These are phyloP conservation scores for Canna indica DNA, from an alignment of 176 grass and related monocot genomes.

Conservation along the genomic window DNA sequence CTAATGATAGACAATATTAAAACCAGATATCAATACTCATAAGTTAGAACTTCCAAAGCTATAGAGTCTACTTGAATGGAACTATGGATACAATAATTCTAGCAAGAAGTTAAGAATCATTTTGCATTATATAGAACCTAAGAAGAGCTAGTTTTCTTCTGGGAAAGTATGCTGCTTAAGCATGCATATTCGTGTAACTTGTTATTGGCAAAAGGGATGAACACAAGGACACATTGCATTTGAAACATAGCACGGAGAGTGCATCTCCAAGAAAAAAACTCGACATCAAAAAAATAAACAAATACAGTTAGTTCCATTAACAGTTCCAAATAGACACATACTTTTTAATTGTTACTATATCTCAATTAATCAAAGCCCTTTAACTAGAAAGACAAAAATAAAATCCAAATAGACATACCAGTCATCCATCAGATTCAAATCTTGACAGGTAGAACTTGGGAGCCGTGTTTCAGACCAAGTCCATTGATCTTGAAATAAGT, in stretches of 20 bases:
- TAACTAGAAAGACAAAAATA: background rate
- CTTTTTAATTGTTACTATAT: background rate
- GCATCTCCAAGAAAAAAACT: background rate
- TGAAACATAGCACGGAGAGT: background rate
- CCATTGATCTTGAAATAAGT: slow-evolving; percentile 41
- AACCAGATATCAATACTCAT: slow-evolving; percentile 12
- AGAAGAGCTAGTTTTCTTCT: background rate
- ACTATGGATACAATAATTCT: background rate
- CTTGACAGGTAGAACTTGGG: slow-evolving; percentile 36
- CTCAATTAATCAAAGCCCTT: background rate
- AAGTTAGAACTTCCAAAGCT: background rate
- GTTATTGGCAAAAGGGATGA: background rate
- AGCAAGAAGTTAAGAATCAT: background rate
- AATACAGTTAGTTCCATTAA: background rate
- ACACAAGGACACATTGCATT: background rate
- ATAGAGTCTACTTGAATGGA: background rate
- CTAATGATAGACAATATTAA: slow-evolving; percentile 27
- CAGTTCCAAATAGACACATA: background rate
- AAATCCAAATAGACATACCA: slow-evolving; percentile 37
- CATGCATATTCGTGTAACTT: too few relatives aligned
- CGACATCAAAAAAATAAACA: background rate
- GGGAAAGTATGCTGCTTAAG: background rate
- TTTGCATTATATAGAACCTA: background rate
- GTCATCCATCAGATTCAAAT: slow-evolving; percentile 53
- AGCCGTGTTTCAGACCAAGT: slow-evolving; percentile 38